A percentile compares a stretch with the other conserved stretches of the same genome.
These are phyloP conservation scores for Polytrichum formosum DNA, from an alignment of 225 moss, liverwort and hornwort genomes.

Conservation along the genomic window DNA sequence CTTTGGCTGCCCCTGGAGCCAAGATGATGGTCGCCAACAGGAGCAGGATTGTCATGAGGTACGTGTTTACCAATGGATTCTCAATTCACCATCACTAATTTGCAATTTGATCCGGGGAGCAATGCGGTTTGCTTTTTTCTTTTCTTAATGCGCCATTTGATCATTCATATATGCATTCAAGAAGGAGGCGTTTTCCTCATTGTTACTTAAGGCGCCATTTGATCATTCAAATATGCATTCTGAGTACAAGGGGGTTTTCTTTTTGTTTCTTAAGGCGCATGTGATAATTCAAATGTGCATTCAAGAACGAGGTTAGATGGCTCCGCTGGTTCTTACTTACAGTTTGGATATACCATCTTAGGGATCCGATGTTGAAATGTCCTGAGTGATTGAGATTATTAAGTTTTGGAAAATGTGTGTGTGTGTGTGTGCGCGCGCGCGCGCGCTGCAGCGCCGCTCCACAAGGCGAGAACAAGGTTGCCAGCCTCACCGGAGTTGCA, in stretches of 20 bases:
- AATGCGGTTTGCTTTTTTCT: not conserved
- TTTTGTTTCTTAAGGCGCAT: not conserved
- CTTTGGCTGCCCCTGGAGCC: not conserved
- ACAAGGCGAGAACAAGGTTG: constrained; percentile 34
- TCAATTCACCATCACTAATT: no score
- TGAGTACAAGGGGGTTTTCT: not conserved
- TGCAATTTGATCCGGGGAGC: not conserved
- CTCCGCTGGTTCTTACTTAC: not conserved
- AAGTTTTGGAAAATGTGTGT: not conserved
- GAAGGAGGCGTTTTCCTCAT: not conserved
- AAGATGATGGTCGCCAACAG: not conserved
- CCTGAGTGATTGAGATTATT: not conserved
- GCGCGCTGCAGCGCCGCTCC: constrained; percentile 30
- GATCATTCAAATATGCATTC: not conserved
- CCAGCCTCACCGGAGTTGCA: constrained; percentile 38
- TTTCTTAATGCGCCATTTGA: not conserved
- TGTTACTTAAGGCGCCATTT: no score
- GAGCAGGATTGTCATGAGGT: constrained; percentile 9
- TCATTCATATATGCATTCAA: not conserved
- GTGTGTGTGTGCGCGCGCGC: not conserved
- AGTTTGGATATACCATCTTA: not conserved
- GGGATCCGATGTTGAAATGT: not conserved
- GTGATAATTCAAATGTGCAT: not conserved
- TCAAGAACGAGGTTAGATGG: not conserved
- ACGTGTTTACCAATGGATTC: not conserved